Evolutionary conservation across 306 rosid genomes (phyloP).

Genomic region (Amphicarpaea edgeworthii): DNA sequence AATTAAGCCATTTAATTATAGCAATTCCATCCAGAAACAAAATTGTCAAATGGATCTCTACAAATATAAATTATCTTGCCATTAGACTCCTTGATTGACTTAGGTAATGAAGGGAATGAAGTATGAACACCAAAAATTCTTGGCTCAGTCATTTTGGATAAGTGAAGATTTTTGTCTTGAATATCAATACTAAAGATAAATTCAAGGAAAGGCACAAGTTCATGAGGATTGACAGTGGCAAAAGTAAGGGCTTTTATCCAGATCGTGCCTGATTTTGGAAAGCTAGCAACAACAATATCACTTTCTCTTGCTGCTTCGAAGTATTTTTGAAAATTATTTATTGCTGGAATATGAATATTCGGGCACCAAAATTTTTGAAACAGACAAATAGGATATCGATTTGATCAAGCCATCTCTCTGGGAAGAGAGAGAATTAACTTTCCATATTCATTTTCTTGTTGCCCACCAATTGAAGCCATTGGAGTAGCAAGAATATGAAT

Average conservation of each 20-base stretch:
- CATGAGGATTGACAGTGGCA: conserved; percentile 57
- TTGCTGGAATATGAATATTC: conserved; percentile 44
- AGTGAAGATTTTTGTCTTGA: conserved; percentile 34
- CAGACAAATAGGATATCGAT: background rate
- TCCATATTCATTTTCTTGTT: background rate
- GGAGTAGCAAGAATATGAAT: background rate
- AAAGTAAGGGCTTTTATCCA: conserved; percentile 69
- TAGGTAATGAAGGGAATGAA: conserved; percentile 52
- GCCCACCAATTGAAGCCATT: background rate
- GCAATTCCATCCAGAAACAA: conserved; percentile 58
- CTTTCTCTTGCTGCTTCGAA: conserved; percentile 54
- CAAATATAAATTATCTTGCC: background rate
- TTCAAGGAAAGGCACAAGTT: conserved; percentile 57
- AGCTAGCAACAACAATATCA: conserved; percentile 52
- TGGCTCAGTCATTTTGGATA: conserved; percentile 46
- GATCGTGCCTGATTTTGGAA: conserved; percentile 73
- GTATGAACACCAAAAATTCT: conserved; percentile 65
- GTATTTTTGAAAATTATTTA: conserved; percentile 50
- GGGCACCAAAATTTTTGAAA: conserved; percentile 63
- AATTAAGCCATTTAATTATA: no score
- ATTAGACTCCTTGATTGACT: conserved; percentile 47
- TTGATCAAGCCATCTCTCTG: background rate
- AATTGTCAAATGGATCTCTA: conserved; percentile 65
- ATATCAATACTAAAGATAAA: conserved; percentile 38
- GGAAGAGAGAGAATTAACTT: background rate